Percentiles rank a stretch among this genome's conserved stretches.
Evolutionary conservation across 352 stramenopile genomes (phyloP).

Genomic region (Globisporangium radiosum): DNA sequence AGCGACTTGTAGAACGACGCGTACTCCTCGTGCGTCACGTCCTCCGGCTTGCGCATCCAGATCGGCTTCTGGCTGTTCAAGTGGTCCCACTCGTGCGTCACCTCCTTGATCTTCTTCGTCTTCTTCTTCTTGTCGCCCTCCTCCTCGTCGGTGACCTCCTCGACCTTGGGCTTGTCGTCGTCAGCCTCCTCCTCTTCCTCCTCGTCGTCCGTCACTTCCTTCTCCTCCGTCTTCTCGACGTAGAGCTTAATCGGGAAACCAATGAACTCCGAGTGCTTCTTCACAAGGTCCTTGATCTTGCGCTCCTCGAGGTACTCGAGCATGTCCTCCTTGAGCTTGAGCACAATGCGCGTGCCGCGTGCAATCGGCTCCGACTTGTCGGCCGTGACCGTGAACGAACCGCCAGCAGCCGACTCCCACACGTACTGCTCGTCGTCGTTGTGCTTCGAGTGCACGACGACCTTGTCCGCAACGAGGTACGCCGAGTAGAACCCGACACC

Average conservation of each 20-base stretch:
- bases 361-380: constrained; percentile 85
- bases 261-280: constrained; percentile 99
- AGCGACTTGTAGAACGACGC: constrained; percentile 99
- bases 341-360: constrained; percentile 94
- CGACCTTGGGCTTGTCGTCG: constrained; percentile 96
- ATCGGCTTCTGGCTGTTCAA: constrained; percentile 99
- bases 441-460: constrained; percentile 98
- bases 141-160: constrained; percentile 95
- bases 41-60: constrained; percentile 99
- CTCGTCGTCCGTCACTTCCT: constrained; percentile 98
- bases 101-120: constrained; percentile 96
- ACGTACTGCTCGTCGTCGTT: constrained; percentile 98
- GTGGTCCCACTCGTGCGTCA: constrained; percentile 99
- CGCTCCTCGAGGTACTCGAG: constrained; percentile 98
- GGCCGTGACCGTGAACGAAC: constrained; percentile 95
- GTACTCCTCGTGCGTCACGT: constrained; percentile 99
- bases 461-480: constrained; percentile 98
- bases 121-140: constrained; percentile 98
- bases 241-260: constrained; percentile 99
- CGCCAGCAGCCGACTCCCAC: constrained; percentile 96
- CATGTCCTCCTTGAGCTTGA: constrained; percentile 99
- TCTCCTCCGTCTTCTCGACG: constrained; percentile 99
- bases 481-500: constrained; percentile 99
- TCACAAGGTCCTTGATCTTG: constrained; percentile 98
- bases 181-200: constrained; percentile 93